phyloP scores from a whole-genome alignment of 257 asterid genomes.

The Petunia axillaris region DNA sequence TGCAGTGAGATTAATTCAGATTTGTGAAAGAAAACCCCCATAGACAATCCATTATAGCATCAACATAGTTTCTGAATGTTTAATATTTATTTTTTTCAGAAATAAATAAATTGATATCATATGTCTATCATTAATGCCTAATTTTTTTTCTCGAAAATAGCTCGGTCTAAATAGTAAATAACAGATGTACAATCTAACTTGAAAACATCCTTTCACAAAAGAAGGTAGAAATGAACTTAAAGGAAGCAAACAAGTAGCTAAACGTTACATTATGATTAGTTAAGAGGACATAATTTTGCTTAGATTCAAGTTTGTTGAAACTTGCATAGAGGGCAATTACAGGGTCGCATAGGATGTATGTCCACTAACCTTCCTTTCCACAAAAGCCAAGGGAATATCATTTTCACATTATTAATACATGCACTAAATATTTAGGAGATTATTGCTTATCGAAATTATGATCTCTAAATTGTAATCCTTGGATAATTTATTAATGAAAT shows the following conservation, averaged over 20 bases:
- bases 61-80: neutral
- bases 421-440: neutral
- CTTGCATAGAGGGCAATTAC: neutral
- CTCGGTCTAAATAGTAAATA: neutral
- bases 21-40: too few species aligned
- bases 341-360: neutral
- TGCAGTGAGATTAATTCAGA: too few species aligned
- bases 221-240: neutral
- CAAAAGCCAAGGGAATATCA: too few species aligned
- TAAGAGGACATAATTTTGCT: neutral
- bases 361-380: too few species aligned
- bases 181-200: neutral
- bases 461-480: neutral
- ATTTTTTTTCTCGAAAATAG: neutral
- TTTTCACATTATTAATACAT: too few species aligned
- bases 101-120: neutral
- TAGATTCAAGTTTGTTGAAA: neutral
- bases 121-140: neutral
- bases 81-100: neutral
- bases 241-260: neutral
- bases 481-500: neutral
- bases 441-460: neutral
- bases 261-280: neutral
- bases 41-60: neutral
- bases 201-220: neutral